Evolutionary conservation across 225 moss, liverwort and hornwort genomes (phyloP), one percentile per base, ranked within the genome.

Genomic region (Thuidium tamariscinum): DNA sequence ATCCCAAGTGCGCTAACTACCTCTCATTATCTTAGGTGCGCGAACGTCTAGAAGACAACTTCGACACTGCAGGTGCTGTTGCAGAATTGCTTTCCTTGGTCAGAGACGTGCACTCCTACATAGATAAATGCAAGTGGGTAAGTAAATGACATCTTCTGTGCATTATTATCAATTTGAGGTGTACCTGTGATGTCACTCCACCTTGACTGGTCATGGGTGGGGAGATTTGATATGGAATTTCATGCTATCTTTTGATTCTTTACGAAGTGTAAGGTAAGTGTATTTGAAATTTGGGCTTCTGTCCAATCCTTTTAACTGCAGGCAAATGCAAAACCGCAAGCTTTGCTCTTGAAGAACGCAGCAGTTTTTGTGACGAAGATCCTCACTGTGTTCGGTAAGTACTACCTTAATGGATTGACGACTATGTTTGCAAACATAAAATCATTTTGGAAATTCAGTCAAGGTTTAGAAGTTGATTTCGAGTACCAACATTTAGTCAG

Each of bases 1-100:
- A 79, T 80, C 66, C 27, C 66, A 37, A 65, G 59, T 81, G 72
- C 42, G 49, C 81, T 89, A 65, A 89, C 65, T 34, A 37, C 59
- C 55, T 85, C 22, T 81, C 25, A 23, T 60, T 86, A 65, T 66
- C 70, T 70, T 83, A 97, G 96, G 93, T 98, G 85, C 94, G 87
- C 73, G 90, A 94, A 74, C 84, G 89, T 36, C 83, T 99, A n/a
- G 97, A 97, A 85, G 98, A 99, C 89, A 97, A 99, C 81, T 97
- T 97, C 75, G 94, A 96, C 86, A 97, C 98, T 55, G 90, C 94
- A 68, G 97, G 97, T 86, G 96, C 96, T 81, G 82, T 99, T 75
- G 41, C 87, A 44, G 95, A 92, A 80, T 86, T 99, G 69, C 95
- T 99, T 77, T 85, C 92, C 16, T 84, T 97, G 82, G 91, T 95